Conservation (phyloP, 768 basidiomycete species). For the Kwoniella dejecticola region DNA sequence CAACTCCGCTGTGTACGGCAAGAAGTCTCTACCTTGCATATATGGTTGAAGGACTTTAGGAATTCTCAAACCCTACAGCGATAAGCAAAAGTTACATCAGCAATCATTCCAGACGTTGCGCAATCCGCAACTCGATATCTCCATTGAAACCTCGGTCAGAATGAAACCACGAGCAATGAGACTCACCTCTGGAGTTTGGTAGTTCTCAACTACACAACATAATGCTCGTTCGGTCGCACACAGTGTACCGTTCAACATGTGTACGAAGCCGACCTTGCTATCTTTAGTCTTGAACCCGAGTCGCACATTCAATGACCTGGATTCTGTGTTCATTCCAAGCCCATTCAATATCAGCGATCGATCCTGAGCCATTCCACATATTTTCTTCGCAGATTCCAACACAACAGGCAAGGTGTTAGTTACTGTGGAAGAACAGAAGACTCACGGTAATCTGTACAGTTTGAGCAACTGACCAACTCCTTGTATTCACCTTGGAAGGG, state of each 20-base stretch:
- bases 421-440: constrained; percentile 40
- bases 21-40: constrained; percentile 79
- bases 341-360: too few relatives aligned
- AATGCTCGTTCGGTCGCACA: constrained; percentile 95
- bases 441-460: constrained; percentile 99
- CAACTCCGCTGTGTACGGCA: constrained; percentile 58
- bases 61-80: constrained; percentile 76
- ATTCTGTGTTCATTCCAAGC: constrained; percentile 65
- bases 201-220: constrained; percentile 98
- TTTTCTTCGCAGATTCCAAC: too few relatives aligned
- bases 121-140: too few relatives aligned
- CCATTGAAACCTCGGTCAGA: too few relatives aligned
- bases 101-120: too few relatives aligned
- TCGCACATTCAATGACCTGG: constrained; percentile 85
- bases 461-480: constrained; percentile 95
- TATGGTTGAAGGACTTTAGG: constrained; percentile 89
- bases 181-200: constrained; percentile 89
- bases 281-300: constrained; percentile 90
- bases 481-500: constrained; percentile 96
- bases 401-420: too few relatives aligned
- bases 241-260: constrained; percentile 96
- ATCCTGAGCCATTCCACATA: too few relatives aligned
- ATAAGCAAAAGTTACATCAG: not conserved
- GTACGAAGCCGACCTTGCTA: constrained; percentile 90
- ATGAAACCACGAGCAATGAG: too few relatives aligned